Conservation (phyloP, 345 rosid species). For the Acer campestre region DNA sequence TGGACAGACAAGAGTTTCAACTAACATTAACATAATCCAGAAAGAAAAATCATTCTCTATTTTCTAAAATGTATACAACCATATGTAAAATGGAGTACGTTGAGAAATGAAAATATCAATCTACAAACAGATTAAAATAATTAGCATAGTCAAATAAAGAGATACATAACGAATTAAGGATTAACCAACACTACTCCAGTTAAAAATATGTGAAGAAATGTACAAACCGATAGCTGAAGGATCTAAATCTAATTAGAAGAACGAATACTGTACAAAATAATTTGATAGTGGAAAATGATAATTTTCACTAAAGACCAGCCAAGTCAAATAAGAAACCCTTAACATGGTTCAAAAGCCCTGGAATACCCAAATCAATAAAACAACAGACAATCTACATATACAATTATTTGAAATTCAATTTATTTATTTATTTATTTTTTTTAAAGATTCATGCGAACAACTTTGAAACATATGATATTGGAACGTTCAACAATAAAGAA, state of each 20-base stretch:
- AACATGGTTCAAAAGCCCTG: neutral
- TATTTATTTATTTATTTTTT: too few relatives aligned
- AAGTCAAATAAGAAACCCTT: neutral
- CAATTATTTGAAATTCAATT: neutral
- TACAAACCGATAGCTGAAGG: neutral
- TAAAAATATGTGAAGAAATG: too few relatives aligned
- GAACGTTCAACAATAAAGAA: neutral
- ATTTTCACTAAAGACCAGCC: neutral
- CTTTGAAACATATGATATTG: neutral
- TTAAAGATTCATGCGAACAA: too few relatives aligned
- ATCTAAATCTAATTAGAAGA: too few relatives aligned
- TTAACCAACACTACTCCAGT: too few relatives aligned
- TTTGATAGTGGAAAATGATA: neutral
- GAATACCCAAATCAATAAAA: neutral
- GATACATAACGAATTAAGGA: neutral
- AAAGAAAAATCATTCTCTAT: neutral
- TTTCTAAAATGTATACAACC: neutral
- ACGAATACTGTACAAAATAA: too few relatives aligned
- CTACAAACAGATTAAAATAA: neutral
- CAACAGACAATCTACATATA: slow-evolving; percentile 1
- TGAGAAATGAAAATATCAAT: neutral
- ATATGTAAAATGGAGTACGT: neutral
- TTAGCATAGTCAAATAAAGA: neutral
- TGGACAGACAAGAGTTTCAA: neutral
- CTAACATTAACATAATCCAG: neutral